phyloP scores from a whole-genome alignment of 352 stramenopile genomes.

The Phytophthora pluvialis region DNA sequence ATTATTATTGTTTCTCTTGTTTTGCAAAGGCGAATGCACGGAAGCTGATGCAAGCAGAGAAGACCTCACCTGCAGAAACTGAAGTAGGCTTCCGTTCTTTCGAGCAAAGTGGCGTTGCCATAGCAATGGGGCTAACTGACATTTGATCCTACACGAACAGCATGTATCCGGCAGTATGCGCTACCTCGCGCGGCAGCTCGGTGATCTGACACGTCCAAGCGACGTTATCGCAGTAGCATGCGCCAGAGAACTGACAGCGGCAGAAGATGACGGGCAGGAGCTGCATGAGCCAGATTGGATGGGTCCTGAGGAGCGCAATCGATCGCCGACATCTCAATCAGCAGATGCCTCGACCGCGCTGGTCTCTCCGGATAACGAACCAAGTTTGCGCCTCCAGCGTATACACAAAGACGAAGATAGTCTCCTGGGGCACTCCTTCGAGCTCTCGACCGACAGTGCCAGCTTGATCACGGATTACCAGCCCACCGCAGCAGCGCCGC shows the following conservation, averaged over 20 bases:
- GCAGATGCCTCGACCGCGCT: constrained; percentile 18
- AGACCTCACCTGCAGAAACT: constrained; percentile 21
- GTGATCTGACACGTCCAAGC: constrained; percentile 39
- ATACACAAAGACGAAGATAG: constrained; percentile 21
- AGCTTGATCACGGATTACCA: constrained; percentile 15
- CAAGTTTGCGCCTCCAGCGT: constrained; percentile 12
- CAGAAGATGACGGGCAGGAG: constrained; percentile 29
- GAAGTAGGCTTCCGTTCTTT: constrained; percentile 32
- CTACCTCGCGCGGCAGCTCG: constrained; percentile 51
- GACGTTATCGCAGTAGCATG: constrained; percentile 52
- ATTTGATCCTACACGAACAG: constrained; percentile 11
- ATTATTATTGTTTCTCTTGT: constrained; percentile 2
- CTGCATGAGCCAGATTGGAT: constrained; percentile 18
- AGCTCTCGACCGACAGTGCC: constrained; percentile 6
- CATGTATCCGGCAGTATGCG: constrained; percentile 54
- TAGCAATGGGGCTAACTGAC: constrained; percentile 3
- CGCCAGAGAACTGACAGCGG: constrained; percentile 19
- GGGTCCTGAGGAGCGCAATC: constrained; percentile 7
- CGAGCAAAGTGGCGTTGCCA: background rate
- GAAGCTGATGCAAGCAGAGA: constrained; percentile 51
- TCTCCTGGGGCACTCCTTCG: constrained; percentile 2
- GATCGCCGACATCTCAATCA: constrained; percentile 1
- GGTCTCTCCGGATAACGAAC: constrained; percentile 29
- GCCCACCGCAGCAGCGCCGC: constrained; percentile 11
- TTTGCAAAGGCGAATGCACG: constrained; percentile 48